Percentiles rank a stretch among this genome's conserved stretches.
phyloP scores from a whole-genome alignment of 129 eudicot genomes.

The Rutidosis leptorrhynchoides region DNA sequence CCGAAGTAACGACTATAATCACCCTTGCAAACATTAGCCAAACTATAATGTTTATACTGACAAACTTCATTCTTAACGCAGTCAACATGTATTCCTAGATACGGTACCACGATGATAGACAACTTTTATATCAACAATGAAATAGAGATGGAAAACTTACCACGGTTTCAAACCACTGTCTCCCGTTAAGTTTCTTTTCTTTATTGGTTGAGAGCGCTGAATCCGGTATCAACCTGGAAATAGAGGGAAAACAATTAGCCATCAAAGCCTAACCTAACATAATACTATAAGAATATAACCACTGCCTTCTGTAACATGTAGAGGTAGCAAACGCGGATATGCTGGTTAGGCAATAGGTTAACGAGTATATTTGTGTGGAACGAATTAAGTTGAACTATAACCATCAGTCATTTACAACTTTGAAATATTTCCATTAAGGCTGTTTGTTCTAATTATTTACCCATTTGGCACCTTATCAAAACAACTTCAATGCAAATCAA shows the following conservation, averaged over 20 bases:
- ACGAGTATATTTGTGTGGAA: not conserved
- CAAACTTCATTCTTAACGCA: constrained; percentile 6
- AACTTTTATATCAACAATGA: not conserved
- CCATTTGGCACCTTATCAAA: not conserved
- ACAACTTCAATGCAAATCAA: not conserved
- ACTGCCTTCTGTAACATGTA: not conserved
- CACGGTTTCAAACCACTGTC: constrained; percentile 96
- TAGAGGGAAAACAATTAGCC: not conserved
- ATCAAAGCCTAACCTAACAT: not conserved
- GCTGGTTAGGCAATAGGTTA: not conserved
- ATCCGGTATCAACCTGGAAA: constrained; percentile 75
- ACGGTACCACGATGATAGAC: not conserved
- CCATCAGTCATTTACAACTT: not conserved
- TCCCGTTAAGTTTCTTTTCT: constrained; percentile 84
- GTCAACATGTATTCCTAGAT: not conserved
- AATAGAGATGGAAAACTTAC: constrained; percentile 29
- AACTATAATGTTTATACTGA: not conserved
- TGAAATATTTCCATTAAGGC: not conserved
- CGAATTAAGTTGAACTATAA: not conserved
- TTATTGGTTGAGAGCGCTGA: constrained; percentile 74
- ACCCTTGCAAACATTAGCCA: not conserved
- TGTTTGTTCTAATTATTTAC: not conserved
- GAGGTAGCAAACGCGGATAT: not conserved
- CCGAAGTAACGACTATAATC: too few relatives aligned
- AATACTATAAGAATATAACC: not conserved